Evolutionary conservation across 2,329 filamentous ascomycete species (phyloP).

Genomic region (Cadophora gregata): DNA sequence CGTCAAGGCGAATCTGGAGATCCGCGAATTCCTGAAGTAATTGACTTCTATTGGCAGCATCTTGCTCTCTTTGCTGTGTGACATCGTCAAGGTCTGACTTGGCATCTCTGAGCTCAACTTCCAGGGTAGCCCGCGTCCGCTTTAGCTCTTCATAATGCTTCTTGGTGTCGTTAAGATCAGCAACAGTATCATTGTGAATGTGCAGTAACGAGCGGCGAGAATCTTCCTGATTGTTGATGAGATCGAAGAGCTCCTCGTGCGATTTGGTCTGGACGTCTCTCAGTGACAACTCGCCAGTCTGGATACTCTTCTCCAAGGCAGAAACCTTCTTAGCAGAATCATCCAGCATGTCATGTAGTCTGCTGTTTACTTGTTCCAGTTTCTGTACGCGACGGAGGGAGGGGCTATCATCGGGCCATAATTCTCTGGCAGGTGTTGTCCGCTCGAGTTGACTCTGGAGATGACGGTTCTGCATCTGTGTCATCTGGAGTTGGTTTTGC

Average conservation of each 20-base stretch:
- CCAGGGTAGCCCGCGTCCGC: conserved; percentile 77
- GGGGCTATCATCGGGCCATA: conserved; percentile 75
- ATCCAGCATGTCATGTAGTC: conserved; percentile 92
- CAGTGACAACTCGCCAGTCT: conserved; percentile 84
- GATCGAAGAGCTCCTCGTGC: conserved; percentile 90
- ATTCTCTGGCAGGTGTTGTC: conserved; percentile 64
- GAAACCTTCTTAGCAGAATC: conserved; percentile 94
- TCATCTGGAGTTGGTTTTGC: conserved; percentile 91
- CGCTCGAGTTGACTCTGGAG: conserved; percentile 86
- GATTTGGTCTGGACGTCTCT: conserved; percentile 92
- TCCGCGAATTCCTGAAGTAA: conserved; percentile 92
- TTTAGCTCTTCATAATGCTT: conserved; percentile 86
- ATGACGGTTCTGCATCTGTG: conserved; percentile 94
- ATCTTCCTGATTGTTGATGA: conserved; percentile 92
- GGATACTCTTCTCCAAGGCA: conserved; percentile 83
- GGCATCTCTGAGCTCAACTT: conserved; percentile 86
- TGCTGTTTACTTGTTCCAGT: conserved; percentile 88
- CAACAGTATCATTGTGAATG: conserved; percentile 83
- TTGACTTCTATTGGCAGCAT: conserved; percentile 84
- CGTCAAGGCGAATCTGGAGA: conserved; percentile 89
- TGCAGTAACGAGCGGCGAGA: conserved; percentile 82
- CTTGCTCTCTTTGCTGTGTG: conserved; percentile 79
- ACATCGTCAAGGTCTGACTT: conserved; percentile 86
- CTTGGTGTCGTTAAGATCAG: conserved; percentile 87
- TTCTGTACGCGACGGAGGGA: conserved; percentile 85